Evolutionary conservation across 495 filamentous ascomycete species (phyloP), one percentile per base, ranked within the genome.

Genomic region (Tuber magnatum): DNA sequence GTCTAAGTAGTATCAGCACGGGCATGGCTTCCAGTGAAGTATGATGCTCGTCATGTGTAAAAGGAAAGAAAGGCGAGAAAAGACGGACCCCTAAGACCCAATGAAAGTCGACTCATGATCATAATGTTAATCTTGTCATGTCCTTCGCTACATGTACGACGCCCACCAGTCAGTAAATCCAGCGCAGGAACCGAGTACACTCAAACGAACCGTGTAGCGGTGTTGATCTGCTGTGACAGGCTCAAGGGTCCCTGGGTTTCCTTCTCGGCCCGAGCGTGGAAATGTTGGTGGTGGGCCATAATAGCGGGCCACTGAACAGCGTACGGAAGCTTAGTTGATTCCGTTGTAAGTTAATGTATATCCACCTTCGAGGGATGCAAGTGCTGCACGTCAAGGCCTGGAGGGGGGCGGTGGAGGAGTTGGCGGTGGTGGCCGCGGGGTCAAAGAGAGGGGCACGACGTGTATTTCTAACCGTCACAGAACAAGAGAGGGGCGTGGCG

Each of bases 171-270:
- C 28, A 65, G 28, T 7, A 18, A 65, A 12, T 35, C 48, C 56
- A 65, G 32, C 9, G 39, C 20, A 24, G 16, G 48, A 38, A 61
- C 24, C 28, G 41, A 56, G 8, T 18, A 65, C 3, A 32, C 16
- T 28, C 32, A 14, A 71, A 71, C 74, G n/a, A 61, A 81, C 79
- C 72, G 79, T 68, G 71, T 78, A 32, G 73, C 70, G 12, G 68
- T 32, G 51, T 82, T 82, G 73, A 82, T 82, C 28, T 75, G 76
- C 70, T 81, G 78, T 2, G 74, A 73, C 40, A 80, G 72, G 46
- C 44, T 71, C 56, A 69, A 61, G 18, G 38, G 22, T 38, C 44
- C 48, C 8, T 74, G 75, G 10, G 68, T 24, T 43, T 78, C 56
- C 68, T 69, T 46, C 51, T 71, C 71, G 14, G 18, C 9, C 39